Percentiles rank a stretch among this genome's conserved stretches.
These are phyloP conservation scores for Xylaria bambusicola DNA, from an alignment of 495 filamentous ascomycete genomes.

Conservation along the genomic window DNA sequence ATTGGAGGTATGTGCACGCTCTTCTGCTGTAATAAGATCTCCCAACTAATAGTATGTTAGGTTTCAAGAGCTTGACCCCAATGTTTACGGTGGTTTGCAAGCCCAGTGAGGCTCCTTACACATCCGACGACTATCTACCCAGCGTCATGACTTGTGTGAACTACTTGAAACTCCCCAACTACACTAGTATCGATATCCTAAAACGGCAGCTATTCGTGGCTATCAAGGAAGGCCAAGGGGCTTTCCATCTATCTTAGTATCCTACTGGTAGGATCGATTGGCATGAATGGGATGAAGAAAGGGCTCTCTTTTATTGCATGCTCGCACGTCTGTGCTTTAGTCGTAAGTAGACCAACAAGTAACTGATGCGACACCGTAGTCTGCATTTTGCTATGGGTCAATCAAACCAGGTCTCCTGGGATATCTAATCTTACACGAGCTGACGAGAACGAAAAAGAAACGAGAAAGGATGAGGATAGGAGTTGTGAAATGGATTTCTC, in stretches of 20 bases:
- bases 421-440: slow-evolving; percentile 23
- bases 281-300: neutral
- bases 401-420: neutral
- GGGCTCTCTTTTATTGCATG: neutral
- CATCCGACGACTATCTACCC: slow-evolving; percentile 93
- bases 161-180: slow-evolving; percentile 97
- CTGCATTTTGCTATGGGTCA: neutral
- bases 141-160: slow-evolving; percentile 99
- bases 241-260: slow-evolving; percentile 91
- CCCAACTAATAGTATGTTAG: slow-evolving; percentile 46
- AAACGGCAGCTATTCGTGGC: slow-evolving; percentile 75
- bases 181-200: slow-evolving; percentile 77
- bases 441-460: slow-evolving; percentile 22
- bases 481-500: slow-evolving; percentile 16
- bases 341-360: neutral
- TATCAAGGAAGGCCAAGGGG: slow-evolving; percentile 96
- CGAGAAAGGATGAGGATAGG: slow-evolving; percentile 25
- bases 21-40: slow-evolving; percentile 2
- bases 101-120: slow-evolving; percentile 91
- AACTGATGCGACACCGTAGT: neutral
- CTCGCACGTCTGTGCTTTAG: neutral
- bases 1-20: slow-evolving; percentile 77
- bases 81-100: slow-evolving; percentile 99
- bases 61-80: slow-evolving; percentile 94
- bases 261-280: neutral